Percentiles rank a stretch among this genome's conserved stretches.
Conservation (phyloP, 805 yeast species). For the Candida vaughaniae region DNA sequence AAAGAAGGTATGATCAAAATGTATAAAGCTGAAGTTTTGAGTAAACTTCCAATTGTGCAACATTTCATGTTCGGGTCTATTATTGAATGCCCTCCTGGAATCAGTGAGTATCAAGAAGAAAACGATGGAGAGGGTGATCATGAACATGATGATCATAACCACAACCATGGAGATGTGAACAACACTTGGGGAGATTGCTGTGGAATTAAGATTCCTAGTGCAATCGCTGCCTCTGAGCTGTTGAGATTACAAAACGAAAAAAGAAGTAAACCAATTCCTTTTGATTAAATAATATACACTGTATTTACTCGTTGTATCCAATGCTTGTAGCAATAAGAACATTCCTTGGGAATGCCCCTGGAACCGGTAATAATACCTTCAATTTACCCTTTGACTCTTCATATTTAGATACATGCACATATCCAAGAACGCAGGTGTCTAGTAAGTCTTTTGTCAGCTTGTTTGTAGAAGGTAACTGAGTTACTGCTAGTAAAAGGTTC, state of each 20-base stretch:
- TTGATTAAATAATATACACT: slow-evolving; percentile 46
- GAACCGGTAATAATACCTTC: slow-evolving; percentile 80
- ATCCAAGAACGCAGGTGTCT: slow-evolving; percentile 70
- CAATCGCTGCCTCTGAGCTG: slow-evolving; percentile 80
- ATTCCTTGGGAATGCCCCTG: slow-evolving; percentile 77
- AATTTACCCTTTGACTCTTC: slow-evolving; percentile 73
- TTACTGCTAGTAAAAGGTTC: slow-evolving; percentile 71
- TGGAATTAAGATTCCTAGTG: slow-evolving; percentile 94
- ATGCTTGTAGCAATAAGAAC: slow-evolving; percentile 73
- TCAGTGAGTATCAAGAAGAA: slow-evolving; percentile 34
- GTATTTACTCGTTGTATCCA: slow-evolving; percentile 72
- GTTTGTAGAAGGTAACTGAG: slow-evolving; percentile 31
- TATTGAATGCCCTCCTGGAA: slow-evolving; percentile 70
- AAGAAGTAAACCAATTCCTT: slow-evolving; percentile 57
- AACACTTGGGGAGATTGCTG: slow-evolving; percentile 96
- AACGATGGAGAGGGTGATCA: slow-evolving; percentile 17
- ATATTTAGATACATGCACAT: slow-evolving; percentile 65
- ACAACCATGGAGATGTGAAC: slow-evolving; percentile 20
- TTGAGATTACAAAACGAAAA: slow-evolving; percentile 25
- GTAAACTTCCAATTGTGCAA: slow-evolving; percentile 89
- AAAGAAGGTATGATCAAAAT: slow-evolving; percentile 93
- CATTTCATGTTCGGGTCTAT: slow-evolving; percentile 84
- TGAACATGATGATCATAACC: slow-evolving; percentile 21
- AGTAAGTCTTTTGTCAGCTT: slow-evolving; percentile 48
- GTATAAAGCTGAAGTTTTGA: slow-evolving; percentile 91